These are phyloP conservation scores for Solanum sitiens DNA, from an alignment of 257 asterid species.

Conservation along the genomic window DNA sequence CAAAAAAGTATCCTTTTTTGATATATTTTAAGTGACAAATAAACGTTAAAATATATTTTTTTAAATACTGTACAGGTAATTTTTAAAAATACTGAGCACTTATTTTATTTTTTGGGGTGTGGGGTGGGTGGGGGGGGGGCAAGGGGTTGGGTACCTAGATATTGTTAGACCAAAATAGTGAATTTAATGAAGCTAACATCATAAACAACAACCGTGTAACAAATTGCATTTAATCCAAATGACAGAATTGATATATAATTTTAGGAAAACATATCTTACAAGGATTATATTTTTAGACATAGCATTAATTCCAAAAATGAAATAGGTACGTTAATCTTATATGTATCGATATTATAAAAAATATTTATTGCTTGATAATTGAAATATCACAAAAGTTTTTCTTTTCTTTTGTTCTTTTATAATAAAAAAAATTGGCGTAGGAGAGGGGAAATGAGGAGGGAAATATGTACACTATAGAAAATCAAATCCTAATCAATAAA, in stretches of 20 bases:
- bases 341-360: too few relatives aligned
- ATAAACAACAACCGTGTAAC: conserved; percentile 11
- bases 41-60: too few relatives aligned
- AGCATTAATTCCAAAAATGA: neutral
- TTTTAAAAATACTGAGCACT: too few relatives aligned
- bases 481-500: too few relatives aligned
- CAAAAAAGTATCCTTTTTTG: too few relatives aligned
- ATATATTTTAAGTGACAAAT: too few relatives aligned
- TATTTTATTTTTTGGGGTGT: too few relatives aligned
- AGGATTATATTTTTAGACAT: neutral
- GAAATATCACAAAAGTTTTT: neutral
- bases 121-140: neutral
- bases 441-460: fast-evolving
- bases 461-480: too few relatives aligned
- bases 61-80: too few relatives aligned
- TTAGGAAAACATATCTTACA: neutral
- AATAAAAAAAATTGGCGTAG: too few relatives aligned
- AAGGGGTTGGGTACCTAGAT: neutral
- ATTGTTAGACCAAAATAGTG: neutral
- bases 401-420: too few relatives aligned
- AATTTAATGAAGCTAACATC: conserved; percentile 9
- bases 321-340: neutral
- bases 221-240: conserved; percentile 16
- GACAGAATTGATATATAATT: neutral
- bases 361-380: neutral